Base-by-base conservation (phyloP, 148 eudicot species). In the Persicaria tinctoria region DNA sequence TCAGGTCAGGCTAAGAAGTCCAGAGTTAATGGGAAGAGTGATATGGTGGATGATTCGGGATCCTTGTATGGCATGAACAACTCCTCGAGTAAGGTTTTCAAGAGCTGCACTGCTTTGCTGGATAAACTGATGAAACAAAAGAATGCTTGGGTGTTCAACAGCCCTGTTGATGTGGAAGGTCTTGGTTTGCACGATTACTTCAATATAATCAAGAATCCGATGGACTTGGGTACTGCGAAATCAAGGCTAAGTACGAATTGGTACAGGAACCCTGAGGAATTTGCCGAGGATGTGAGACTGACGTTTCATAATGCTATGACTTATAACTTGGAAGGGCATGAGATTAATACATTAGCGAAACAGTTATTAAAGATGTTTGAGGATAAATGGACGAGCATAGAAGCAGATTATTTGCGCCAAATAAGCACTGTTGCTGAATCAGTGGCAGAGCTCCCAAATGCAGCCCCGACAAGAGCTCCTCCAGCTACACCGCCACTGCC, bases 141-240 rank as follows among this genome's bases (percentile, higher is more conserved):
- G 82, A 90, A 87, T 77, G 96, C 89, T 63, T 94, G 98, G 98
- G 96, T 94, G 27, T 94, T 94, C 57, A 85, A 86, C 73, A 83
- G 51, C n/a, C 98, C 98, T 2, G 98, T 94, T 73, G 92, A 91
- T 82, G 85, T 87, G 11, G 80, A 78, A 54, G 89, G 83, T 46
- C 91, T 94, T 77, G 91, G 95, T 75, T 79, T 93, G 84, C 98
- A 86, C 79, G 98, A 93, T 76, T 93, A 93, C 76, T 85, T 84
- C 46, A 89, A 85, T 4, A 84, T 91, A 66, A 89, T 93, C 57
- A 88, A 91, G 76, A 79, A 86, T 71, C 98, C 98, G 2, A 93
- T 93, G 97, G 98, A 93, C 80, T 87, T 93, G 82, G 98, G 97
- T 45, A 91, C 98, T 16, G 95, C 91, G 78, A 93, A 91, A 76